These are phyloP conservation scores for Priceomyces carsonii DNA, from an alignment of 805 yeast species.

Conservation along the genomic window DNA sequence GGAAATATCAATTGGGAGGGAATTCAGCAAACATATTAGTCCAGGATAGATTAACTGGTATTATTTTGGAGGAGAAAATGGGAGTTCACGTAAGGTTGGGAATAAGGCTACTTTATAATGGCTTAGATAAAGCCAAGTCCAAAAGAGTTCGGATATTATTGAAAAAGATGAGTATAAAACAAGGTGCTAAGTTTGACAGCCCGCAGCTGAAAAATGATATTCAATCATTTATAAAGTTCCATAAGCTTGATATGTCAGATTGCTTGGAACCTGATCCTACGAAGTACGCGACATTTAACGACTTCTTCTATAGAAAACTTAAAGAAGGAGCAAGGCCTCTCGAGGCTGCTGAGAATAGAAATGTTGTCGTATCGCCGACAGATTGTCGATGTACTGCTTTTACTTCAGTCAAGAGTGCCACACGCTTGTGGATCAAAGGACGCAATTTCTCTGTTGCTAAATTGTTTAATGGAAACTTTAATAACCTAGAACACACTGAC, in stretches of 20 bases:
- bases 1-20: slow-evolving; percentile 77
- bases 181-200: slow-evolving; percentile 81
- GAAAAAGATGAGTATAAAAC: slow-evolving; percentile 67
- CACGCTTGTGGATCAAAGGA: slow-evolving; percentile 88
- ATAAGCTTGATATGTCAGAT: slow-evolving; percentile 73
- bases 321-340: slow-evolving; percentile 69
- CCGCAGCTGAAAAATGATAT: slow-evolving; percentile 68
- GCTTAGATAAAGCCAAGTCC: slow-evolving; percentile 61
- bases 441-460: slow-evolving; percentile 66
- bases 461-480: slow-evolving; percentile 50
- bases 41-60: slow-evolving; percentile 87
- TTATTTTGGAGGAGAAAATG: slow-evolving; percentile 91
- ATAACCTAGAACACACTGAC: slow-evolving; percentile 41
- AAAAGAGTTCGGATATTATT: slow-evolving; percentile 62
- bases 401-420: slow-evolving; percentile 57
- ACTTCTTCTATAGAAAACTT: slow-evolving; percentile 81
- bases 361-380: slow-evolving; percentile 73
- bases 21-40: slow-evolving; percentile 93
- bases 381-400: slow-evolving; percentile 85
- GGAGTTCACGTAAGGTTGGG: slow-evolving; percentile 86
- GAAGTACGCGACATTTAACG: slow-evolving; percentile 73
- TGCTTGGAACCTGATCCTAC: slow-evolving; percentile 51
- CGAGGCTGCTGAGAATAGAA: slow-evolving; percentile 54
- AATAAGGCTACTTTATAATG: slow-evolving; percentile 77
- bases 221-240: slow-evolving; percentile 76